A percentile compares a stretch with the other conserved stretches of the same genome.
Conservation (phyloP, 73 alveolate genomes). For the Durusdinium trenchii region DNA sequence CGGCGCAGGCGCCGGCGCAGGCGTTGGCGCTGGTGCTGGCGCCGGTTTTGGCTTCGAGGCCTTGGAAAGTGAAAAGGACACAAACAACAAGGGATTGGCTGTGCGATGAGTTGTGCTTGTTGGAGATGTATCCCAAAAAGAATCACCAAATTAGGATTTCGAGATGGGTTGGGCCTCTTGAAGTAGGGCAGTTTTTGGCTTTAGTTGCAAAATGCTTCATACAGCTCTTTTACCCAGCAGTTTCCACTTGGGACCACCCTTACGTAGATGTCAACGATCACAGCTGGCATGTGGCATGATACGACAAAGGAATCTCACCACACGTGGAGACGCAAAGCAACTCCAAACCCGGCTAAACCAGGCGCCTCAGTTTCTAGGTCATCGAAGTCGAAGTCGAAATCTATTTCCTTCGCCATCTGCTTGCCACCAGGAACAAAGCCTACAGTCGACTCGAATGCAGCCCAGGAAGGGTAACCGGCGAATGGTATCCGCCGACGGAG, state of each 20-base stretch:
- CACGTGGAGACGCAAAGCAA: not conserved
- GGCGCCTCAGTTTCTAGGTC: slow-evolving; percentile 80
- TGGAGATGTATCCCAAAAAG: not conserved
- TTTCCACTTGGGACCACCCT: too few relatives aligned
- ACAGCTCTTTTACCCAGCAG: not conserved
- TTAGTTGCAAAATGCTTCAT: not conserved
- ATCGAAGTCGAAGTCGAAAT: slow-evolving; percentile 94
- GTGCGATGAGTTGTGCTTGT: not conserved
- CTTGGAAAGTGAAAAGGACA: not conserved
- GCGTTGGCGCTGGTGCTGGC: slow-evolving; percentile 48
- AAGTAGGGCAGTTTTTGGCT: too few relatives aligned
- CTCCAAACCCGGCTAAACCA: not conserved
- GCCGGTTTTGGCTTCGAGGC: slow-evolving; percentile 76
- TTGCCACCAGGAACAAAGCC: slow-evolving; percentile 77
- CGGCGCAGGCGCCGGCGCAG: slow-evolving; percentile 46
- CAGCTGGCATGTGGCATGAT: not conserved
- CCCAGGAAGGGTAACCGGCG: not conserved
- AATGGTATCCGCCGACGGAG: not conserved
- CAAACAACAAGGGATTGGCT: too few relatives aligned
- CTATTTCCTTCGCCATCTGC: slow-evolving; percentile 95
- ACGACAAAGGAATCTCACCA: not conserved
- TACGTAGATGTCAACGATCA: not conserved
- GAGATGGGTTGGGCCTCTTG: not conserved
- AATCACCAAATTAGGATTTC: not conserved
- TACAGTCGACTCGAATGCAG: not conserved